A percentile compares a stretch with the other conserved stretches of the same genome.
These are phyloP conservation scores for Lepiota venenata DNA, from an alignment of 768 basidiomycete genomes.

Conservation along the genomic window DNA sequence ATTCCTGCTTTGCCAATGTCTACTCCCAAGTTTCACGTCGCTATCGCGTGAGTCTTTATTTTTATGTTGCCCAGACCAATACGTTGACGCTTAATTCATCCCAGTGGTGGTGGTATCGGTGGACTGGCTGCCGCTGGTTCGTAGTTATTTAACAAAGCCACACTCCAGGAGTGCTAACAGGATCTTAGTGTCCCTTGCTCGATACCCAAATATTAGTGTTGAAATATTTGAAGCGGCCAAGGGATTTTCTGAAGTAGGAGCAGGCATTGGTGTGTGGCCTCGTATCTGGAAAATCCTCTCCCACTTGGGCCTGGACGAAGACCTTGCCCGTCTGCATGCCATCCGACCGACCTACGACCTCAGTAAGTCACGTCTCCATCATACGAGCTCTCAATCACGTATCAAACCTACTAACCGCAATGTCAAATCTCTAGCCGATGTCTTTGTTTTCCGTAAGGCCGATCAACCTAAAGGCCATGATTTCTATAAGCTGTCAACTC, in stretches of 20 bases:
- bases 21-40: slow-evolving; percentile 15
- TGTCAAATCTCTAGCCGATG: slow-evolving; percentile 11
- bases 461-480: slow-evolving; percentile 17
- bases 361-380: slow-evolving; percentile 13
- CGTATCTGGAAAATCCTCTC: slow-evolving; percentile 39
- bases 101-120: slow-evolving; percentile 30
- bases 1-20: not conserved
- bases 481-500: slow-evolving; percentile 18
- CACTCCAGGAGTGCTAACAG: not conserved
- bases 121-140: slow-evolving; percentile 25
- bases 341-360: slow-evolving; percentile 21
- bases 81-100: not conserved
- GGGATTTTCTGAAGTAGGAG: slow-evolving; percentile 40
- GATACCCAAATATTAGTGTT: slow-evolving; percentile 34
- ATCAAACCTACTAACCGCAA: not conserved
- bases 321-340: slow-evolving; percentile 21
- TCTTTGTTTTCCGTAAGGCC: slow-evolving; percentile 24
- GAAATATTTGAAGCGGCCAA: slow-evolving; percentile 42
- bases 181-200: slow-evolving; percentile 17
- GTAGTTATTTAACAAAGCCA: slow-evolving; percentile 3
- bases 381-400: not conserved
- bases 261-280: slow-evolving; percentile 41
- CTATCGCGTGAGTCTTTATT: slow-evolving; percentile 14
- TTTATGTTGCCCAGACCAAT: not conserved
- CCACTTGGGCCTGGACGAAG: slow-evolving; percentile 35